These are phyloP conservation scores for Fistulifera solaris DNA, from an alignment of 108 stramenopile genomes.

Conservation along the genomic window DNA sequence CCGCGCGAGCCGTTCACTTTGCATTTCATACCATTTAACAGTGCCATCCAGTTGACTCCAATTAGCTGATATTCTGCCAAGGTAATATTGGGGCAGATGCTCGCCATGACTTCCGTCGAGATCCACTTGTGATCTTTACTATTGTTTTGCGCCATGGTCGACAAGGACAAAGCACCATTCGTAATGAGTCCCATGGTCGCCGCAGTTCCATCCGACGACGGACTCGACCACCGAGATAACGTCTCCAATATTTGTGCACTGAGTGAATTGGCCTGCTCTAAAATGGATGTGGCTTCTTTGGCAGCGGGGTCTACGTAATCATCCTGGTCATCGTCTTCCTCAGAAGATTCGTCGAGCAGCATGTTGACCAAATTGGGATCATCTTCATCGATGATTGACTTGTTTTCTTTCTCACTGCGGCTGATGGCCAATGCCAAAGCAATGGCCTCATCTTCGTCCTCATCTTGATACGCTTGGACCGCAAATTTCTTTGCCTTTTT, in stretches of 20 bases:
- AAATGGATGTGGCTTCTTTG: constrained; percentile 44
- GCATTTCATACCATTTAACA: constrained; percentile 63
- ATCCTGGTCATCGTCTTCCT: constrained; percentile 36
- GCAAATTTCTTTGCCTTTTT: background rate
- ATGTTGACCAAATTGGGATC: constrained; percentile 15
- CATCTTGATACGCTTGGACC: background rate
- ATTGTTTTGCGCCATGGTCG: constrained; percentile 6
- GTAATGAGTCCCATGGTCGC: constrained; percentile 44
- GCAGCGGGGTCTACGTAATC: constrained; percentile 48
- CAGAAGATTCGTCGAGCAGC: constrained; percentile 19
- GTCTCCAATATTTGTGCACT: constrained; percentile 56
- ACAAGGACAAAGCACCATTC: constrained; percentile 44
- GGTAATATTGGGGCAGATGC: constrained; percentile 45
- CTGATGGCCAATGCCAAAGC: constrained; percentile 10
- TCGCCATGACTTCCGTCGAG: constrained; percentile 40
- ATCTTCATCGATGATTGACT: constrained; percentile 3
- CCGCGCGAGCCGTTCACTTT: constrained; percentile 22
- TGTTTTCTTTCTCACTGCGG: constrained; percentile 4
- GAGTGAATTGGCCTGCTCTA: constrained; percentile 54
- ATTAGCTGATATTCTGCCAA: constrained; percentile 75
- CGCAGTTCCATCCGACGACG: background rate
- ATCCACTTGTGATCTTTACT: constrained; percentile 43
- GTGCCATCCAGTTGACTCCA: constrained; percentile 83
- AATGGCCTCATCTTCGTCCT: constrained; percentile 14
- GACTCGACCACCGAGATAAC: constrained; percentile 38